Percentiles rank a stretch among this genome's conserved stretches.
Conservation (phyloP, 2,329 filamentous ascomycete genomes). For the Diaporthe sp. region DNA sequence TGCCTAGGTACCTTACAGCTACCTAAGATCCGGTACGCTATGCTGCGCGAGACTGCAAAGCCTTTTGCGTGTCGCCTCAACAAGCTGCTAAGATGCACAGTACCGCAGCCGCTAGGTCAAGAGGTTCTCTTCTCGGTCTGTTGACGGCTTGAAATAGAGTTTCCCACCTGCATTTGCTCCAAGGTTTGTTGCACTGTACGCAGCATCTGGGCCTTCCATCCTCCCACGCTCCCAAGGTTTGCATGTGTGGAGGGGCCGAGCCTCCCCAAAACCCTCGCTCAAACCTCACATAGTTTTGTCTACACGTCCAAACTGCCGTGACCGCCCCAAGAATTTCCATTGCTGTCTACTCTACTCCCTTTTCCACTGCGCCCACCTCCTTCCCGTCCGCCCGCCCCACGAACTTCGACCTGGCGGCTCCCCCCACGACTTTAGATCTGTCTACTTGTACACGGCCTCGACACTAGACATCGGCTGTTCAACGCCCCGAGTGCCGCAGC, state of each 20-base stretch:
- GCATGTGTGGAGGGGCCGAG: constrained; percentile 4
- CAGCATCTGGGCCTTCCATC: constrained; percentile 13
- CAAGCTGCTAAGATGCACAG: not conserved
- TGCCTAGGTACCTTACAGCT: not conserved
- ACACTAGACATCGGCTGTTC: constrained; percentile 32
- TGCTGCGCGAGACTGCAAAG: not conserved
- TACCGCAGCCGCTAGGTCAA: not conserved
- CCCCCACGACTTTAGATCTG: constrained; percentile 25
- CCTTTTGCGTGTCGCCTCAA: constrained; percentile 1
- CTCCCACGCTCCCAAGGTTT: constrained; percentile 17
- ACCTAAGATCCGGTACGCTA: not conserved
- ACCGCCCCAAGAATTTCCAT: not conserved
- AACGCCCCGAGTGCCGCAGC: constrained; percentile 30
- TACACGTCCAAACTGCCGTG: constrained; percentile 12
- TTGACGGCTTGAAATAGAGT: constrained; percentile 16
- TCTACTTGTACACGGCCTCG: constrained; percentile 12
- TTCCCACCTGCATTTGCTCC: constrained; percentile 30
- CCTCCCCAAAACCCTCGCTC: constrained; percentile 24
- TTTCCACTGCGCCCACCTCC: constrained; percentile 7
- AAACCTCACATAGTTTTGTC: constrained; percentile 9
- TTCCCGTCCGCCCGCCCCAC: not conserved
- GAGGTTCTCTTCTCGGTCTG: constrained; percentile 1
- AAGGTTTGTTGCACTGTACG: constrained; percentile 25
- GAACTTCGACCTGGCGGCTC: constrained; percentile 1
- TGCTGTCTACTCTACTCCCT: not conserved